Percentiles rank a stretch among this genome's conserved stretches.
phyloP scores from a whole-genome alignment of 129 eudicot species.

The Pittosporum tobira region DNA sequence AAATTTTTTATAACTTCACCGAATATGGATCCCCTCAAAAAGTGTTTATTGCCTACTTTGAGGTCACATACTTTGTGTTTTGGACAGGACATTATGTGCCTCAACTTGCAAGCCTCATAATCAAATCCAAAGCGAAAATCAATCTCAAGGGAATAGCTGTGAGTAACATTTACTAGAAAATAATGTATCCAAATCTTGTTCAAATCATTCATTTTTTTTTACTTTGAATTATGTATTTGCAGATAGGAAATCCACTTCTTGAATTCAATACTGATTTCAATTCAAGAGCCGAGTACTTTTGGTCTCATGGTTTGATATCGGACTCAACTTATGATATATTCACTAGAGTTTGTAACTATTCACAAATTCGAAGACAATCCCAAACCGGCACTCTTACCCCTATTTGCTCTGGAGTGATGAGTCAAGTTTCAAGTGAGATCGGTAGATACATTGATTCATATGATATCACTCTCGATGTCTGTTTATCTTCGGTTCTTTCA shows the following conservation, averaged over 20 bases:
- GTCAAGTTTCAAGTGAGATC: constrained; percentile 41
- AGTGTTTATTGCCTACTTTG: too few species aligned
- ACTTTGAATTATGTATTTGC: constrained; percentile 14
- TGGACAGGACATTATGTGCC: constrained; percentile 89
- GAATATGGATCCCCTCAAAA: too few species aligned
- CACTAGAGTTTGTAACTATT: constrained; percentile 55
- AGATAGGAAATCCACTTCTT: constrained; percentile 88
- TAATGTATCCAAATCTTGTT: neutral
- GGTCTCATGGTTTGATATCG: constrained; percentile 93
- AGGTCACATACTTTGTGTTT: too few species aligned
- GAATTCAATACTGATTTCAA: constrained; percentile 78
- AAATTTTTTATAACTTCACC: too few species aligned
- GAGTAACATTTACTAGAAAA: constrained; percentile 24
- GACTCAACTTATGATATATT: constrained; percentile 48
- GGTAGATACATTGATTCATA: constrained; percentile 46
- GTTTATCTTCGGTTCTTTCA: constrained; percentile 38
- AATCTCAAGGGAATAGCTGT: constrained; percentile 84
- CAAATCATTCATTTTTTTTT: neutral
- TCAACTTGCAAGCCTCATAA: constrained; percentile 62
- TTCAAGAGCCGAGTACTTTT: constrained; percentile 56
- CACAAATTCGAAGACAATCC: constrained; percentile 57
- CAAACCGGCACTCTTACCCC: constrained; percentile 28
- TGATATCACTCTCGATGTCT: constrained; percentile 71
- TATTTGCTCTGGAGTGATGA: constrained; percentile 38
- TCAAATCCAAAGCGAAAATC: constrained; percentile 47